Conservation (phyloP, 768 basidiomycete genomes). For the Collybiopsis luxurians region DNA sequence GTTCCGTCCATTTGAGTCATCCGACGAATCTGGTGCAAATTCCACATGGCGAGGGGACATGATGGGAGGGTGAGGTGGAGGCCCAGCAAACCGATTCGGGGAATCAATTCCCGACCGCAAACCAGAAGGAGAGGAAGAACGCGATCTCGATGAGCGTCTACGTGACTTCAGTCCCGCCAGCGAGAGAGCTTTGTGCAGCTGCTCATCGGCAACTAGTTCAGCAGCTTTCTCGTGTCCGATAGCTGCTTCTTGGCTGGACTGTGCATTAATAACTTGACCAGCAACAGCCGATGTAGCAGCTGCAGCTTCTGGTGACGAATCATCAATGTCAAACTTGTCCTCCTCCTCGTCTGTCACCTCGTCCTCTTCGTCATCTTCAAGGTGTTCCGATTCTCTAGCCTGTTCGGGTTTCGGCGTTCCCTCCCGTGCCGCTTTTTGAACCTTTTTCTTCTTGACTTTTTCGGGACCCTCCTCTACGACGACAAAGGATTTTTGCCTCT, state of each 20-base stretch:
- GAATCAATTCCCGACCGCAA: slow-evolving; percentile 60
- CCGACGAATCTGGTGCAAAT: slow-evolving; percentile 32
- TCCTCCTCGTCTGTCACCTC: slow-evolving; percentile 55
- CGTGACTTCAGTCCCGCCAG: slow-evolving; percentile 30
- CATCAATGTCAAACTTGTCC: slow-evolving; percentile 92
- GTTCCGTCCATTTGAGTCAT: slow-evolving; percentile 34
- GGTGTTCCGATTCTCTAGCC: slow-evolving; percentile 48
- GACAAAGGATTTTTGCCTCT: slow-evolving; percentile 98
- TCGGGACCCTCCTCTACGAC: slow-evolving; percentile 87
- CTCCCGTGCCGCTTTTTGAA: slow-evolving; percentile 15
- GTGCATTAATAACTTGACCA: slow-evolving; percentile 9
- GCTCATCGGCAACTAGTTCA: slow-evolving; percentile 9
- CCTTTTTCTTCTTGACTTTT: slow-evolving; percentile 32
- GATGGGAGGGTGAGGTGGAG: slow-evolving; percentile 45
- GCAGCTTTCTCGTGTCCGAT: neutral
- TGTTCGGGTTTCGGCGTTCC: neutral
- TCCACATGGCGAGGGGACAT: slow-evolving; percentile 50
- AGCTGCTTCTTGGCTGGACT: neutral
- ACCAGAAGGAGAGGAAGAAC: slow-evolving; percentile 42
- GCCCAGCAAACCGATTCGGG: slow-evolving; percentile 56
- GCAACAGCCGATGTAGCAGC: slow-evolving; percentile 10
- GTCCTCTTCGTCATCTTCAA: slow-evolving; percentile 49
- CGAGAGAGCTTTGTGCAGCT: slow-evolving; percentile 19
- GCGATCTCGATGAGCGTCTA: slow-evolving; percentile 37
- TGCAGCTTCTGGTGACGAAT: slow-evolving; percentile 64